Conservation (phyloP, 2,329 filamentous ascomycete species). For the Alternaria arborescens region DNA sequence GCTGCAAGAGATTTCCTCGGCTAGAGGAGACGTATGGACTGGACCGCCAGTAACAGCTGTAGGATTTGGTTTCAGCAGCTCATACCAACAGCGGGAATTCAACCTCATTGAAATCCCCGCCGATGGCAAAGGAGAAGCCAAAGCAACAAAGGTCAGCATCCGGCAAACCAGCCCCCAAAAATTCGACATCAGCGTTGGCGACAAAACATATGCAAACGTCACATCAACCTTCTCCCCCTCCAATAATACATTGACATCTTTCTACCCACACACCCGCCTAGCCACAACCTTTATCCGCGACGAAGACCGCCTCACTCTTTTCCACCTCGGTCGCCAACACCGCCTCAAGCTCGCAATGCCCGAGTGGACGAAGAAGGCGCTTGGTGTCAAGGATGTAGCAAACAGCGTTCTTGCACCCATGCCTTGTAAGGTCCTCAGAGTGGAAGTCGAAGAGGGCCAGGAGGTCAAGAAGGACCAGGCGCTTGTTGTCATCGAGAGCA, state of each 20-base stretch:
- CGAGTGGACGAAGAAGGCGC: constrained; percentile 84
- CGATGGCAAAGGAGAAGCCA: constrained; percentile 52
- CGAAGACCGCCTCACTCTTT: constrained; percentile 73
- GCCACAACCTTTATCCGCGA: constrained; percentile 78
- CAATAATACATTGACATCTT: constrained; percentile 68
- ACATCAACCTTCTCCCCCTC: constrained; percentile 58
- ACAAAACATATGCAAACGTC: constrained; percentile 53
- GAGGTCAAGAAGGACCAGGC: constrained; percentile 84
- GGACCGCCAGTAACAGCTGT: constrained; percentile 48
- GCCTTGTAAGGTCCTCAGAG: constrained; percentile 94
- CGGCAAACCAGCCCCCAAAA: constrained; percentile 60
- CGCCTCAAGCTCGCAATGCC: constrained; percentile 67
- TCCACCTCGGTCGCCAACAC: constrained; percentile 72
- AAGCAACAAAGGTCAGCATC: constrained; percentile 58
- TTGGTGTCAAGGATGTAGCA: constrained; percentile 80
- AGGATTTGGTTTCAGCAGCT: constrained; percentile 63
- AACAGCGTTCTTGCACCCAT: constrained; percentile 92
- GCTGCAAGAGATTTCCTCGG: constrained; percentile 52
- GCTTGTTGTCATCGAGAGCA: constrained; percentile 73
- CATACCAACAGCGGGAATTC: constrained; percentile 70
- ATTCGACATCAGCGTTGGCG: constrained; percentile 61
- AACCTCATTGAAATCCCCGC: constrained; percentile 60
- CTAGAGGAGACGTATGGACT: constrained; percentile 54
- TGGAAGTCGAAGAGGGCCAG: constrained; percentile 85
- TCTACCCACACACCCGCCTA: constrained; percentile 82